Base-by-base conservation (phyloP, 2,329 filamentous ascomycete species). In the Waltergamsia citrina region DNA sequence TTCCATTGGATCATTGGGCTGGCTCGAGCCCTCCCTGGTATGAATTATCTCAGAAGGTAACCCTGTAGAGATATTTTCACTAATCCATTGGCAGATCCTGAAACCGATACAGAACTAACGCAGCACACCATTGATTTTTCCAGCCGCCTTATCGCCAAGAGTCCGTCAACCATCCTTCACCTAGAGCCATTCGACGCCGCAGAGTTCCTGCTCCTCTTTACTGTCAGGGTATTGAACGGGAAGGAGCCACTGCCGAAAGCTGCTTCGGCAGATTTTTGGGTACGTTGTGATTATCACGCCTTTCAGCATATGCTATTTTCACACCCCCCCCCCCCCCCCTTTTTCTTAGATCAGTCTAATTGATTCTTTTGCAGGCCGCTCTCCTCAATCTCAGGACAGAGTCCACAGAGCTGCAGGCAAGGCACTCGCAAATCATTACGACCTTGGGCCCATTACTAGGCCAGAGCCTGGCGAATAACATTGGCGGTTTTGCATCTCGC, bases 231-330 rank as follows among this genome's bases (percentile, higher is more conserved):
- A 7, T 59, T 93, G 6, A 70, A 78, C 28, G 80, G 79, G 10
- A 74, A 69, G 20, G 85, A 92, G 38, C 77, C 81, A 1, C 60
- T 93, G 8, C 81, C 84, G 0, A 93, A 92, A 56, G 71, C 71
- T 20, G 74, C 81, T 3, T 74, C 85, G 2, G 74, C 78, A 7
- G 75, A 81, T 19, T 84, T 93, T 41, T 92, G 85, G 83, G 78
- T 81, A 57, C 44, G 66, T 49, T 17, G 3, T 11, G 9, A 17
- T 17, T 14, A 32, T 33, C 17, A 20, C 9, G 11, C 6, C 24
- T 33, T 5, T 8, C n/a, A 10, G 23, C 10, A 7, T 22, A 23
- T 25, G n/a, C 16, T 7, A 14, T 5, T 29, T 20, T 17, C 8
- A 30, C 14, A 25, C n/a, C n/a, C n/a, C n/a, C n/a, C n/a, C n/a